Conservation (phyloP, 352 stramenopile genomes). For the Pythium dissotocum region DNA sequence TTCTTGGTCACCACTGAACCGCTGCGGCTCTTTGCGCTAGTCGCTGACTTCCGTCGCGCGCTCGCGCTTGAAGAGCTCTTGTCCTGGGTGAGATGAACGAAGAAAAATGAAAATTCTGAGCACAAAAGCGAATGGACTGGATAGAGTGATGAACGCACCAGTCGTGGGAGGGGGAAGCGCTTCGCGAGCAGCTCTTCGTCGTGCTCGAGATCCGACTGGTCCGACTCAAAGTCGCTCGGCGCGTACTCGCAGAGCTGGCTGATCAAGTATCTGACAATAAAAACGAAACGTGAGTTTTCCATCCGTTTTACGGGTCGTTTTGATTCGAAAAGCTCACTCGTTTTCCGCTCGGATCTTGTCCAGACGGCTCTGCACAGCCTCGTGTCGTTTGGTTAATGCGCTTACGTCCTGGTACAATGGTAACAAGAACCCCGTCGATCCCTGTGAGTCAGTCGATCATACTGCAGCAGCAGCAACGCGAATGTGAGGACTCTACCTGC, state of each 20-base stretch:
- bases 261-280: constrained; percentile 36
- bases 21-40: background rate
- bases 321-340: constrained; percentile 22
- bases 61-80: constrained; percentile 8
- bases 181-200: constrained; percentile 25
- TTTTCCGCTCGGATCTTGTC: constrained; percentile 37
- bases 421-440: too few species aligned
- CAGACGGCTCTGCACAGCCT: constrained; percentile 19
- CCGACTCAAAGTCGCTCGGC: constrained; percentile 49
- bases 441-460: too few species aligned
- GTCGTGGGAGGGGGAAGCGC: constrained; percentile 14
- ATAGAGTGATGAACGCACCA: background rate
- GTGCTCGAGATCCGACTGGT: constrained; percentile 42
- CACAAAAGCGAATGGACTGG: background rate
- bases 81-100: background rate
- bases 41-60: background rate
- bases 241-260: constrained; percentile 39
- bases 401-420: constrained; percentile 25
- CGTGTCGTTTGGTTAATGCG: constrained; percentile 25
- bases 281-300: background rate
- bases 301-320: background rate
- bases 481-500: constrained; percentile 14
- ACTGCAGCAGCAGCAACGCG: too few species aligned
- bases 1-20: background rate
- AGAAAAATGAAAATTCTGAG: too few species aligned